phyloP scores from a whole-genome alignment of 176 grass and related monocot genomes.

The Eleusine coracana region DNA sequence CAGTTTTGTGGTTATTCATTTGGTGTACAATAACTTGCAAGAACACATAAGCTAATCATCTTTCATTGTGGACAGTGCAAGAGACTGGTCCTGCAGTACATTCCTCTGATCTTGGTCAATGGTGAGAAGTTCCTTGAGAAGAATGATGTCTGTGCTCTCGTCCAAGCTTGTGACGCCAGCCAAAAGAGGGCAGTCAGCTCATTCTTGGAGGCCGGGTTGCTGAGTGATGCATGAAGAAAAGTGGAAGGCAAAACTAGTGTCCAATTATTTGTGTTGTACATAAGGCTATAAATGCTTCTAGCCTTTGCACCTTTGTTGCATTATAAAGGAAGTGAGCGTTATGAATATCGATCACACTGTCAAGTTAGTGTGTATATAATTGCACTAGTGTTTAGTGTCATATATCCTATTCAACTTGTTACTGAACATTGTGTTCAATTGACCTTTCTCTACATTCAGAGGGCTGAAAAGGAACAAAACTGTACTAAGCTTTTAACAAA shows the following conservation, averaged over 20 bases:
- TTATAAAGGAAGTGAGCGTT: too few relatives aligned
- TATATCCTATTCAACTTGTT: neutral
- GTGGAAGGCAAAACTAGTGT: conserved; percentile 6
- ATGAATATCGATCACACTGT: neutral
- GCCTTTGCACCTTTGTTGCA: conserved; percentile 25
- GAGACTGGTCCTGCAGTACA: conserved; percentile 79
- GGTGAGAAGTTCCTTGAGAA: conserved; percentile 91
- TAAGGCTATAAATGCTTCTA: conserved; percentile 6
- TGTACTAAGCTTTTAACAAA: neutral
- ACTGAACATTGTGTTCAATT: neutral
- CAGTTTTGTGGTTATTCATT: neutral
- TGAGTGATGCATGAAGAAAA: conserved; percentile 54
- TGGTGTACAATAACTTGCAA: neutral
- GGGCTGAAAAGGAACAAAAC: neutral
- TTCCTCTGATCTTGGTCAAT: conserved; percentile 78
- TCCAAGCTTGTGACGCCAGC: conserved; percentile 56
- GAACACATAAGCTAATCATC: neutral
- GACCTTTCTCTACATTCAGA: neutral
- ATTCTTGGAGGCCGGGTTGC: conserved; percentile 1
- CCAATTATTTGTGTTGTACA: conserved; percentile 23
- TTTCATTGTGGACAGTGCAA: conserved; percentile 69
- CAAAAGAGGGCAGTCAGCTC: conserved; percentile 6
- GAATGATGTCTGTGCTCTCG: conserved; percentile 63
- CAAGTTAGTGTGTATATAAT: neutral
- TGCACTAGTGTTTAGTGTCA: neutral